Evolutionary conservation across 306 rosid species (phyloP), one percentile per base, ranked within the genome.

Genomic region (Elaeagnus macrophylla): DNA sequence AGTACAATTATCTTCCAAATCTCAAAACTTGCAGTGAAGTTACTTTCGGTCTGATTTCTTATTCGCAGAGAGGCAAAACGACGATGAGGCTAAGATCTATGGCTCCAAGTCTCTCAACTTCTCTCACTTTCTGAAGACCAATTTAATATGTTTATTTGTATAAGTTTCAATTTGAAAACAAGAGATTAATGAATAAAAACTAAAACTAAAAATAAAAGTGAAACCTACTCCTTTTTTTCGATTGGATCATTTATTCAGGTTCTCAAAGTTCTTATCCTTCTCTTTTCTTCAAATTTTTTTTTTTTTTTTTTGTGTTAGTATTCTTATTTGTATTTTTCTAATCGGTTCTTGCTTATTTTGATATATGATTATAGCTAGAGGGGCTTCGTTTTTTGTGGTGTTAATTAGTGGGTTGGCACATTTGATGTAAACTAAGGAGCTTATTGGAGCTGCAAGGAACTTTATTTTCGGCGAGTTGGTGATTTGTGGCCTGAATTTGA

Each of bases 181-280:
- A 25, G 32, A 16, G 42, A 39, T 42, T 44, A 54, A n/a, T 63
- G 20, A 37, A 5, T 15, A 36, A 42, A 52, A 57, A 25, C n/a
- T 57, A 54, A 18, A 60, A 15, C 13, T 16, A 61, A 40, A 8
- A 36, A 58, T 43, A 59, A 46, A 54, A 61, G 60, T 61, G 3
- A 41, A 70, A 61, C 40, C 64, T 77, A 54, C 19, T 67, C 82
- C 62, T 74, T 84, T 83, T 82, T 59, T 60, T 73, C 58, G 70
- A 25, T 25, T 25, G 32, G 32, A 25, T 25, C 32, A 25, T 25
- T 25, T 5, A 25, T 25, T 25, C 32, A 25, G 32, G 32, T 25
- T 25, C 32, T 25, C 32, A 47, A 66, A 66, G 72, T 54, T 61
- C 61, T 10, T 40, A 2, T 25, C 32, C 51, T 7, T 40, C 52